Percentiles rank a stretch among this genome's conserved stretches.
phyloP scores from a whole-genome alignment of 169 alveolate species.

The Cystoisospora suis region DNA sequence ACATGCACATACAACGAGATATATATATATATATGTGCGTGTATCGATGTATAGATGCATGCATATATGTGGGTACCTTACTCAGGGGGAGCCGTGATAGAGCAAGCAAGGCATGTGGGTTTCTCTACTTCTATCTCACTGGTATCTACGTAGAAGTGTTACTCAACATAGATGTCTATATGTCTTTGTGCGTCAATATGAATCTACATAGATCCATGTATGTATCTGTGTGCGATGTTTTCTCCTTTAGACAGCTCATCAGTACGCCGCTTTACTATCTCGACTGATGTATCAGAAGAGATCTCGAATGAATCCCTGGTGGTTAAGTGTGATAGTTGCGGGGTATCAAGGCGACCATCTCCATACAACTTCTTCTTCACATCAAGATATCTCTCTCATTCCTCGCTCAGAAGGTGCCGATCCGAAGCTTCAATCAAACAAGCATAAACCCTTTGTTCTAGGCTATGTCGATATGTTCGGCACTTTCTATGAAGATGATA shows the following conservation, averaged over 20 bases:
- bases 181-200: too few relatives aligned
- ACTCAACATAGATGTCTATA: too few relatives aligned
- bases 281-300: constrained; percentile 39
- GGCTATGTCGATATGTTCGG: constrained; percentile 31
- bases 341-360: constrained; percentile 21
- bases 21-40: too few relatives aligned
- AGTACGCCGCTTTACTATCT: constrained; percentile 16
- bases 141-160: too few relatives aligned
- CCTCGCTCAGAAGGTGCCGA: not conserved
- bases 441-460: not conserved
- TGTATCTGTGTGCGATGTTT: not conserved
- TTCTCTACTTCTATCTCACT: too few relatives aligned
- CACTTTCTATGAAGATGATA: constrained; percentile 37
- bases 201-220: too few relatives aligned
- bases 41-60: too few relatives aligned
- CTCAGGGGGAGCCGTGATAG: too few relatives aligned
- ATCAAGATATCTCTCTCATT: too few relatives aligned
- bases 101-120: too few relatives aligned
- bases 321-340: constrained; percentile 45
- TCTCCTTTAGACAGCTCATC: not conserved
- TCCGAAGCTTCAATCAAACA: not conserved
- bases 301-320: constrained; percentile 27
- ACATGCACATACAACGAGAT: too few relatives aligned
- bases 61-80: too few relatives aligned
- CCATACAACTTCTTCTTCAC: not conserved